A percentile compares a stretch with the other conserved stretches of the same genome.
Evolutionary conservation across 805 yeast species (phyloP).

Genomic region (Monosporozyma servazzii): DNA sequence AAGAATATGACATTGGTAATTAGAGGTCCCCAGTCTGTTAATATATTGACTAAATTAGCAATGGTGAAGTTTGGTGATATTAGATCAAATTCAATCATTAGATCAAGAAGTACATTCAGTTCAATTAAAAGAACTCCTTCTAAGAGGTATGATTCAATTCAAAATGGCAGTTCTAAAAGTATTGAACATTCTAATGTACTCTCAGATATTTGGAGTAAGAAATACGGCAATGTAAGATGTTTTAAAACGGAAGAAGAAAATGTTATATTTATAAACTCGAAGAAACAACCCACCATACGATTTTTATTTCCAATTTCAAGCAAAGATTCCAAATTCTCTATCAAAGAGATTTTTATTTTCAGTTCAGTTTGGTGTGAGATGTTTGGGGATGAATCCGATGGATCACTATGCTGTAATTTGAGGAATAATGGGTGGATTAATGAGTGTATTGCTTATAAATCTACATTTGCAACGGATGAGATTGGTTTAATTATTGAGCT

Average conservation of each 20-base stretch:
- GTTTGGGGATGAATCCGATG: constrained; percentile 53
- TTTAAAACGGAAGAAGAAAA: constrained; percentile 16
- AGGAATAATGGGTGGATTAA: constrained; percentile 30
- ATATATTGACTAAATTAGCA: constrained; percentile 45
- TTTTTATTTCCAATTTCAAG: constrained; percentile 37
- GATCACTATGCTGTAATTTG: constrained; percentile 39
- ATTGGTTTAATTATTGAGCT: constrained; percentile 42
- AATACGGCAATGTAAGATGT: constrained; percentile 12
- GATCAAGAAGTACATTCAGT: constrained; percentile 5
- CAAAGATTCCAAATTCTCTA: constrained; percentile 7
- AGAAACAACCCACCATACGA: constrained; percentile 33
- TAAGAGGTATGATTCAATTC: not conserved
- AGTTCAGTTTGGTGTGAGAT: constrained; percentile 44
- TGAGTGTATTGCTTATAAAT: constrained; percentile 35
- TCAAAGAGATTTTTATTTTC: constrained; percentile 25
- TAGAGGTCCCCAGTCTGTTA: constrained; percentile 58
- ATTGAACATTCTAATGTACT: constrained; percentile 15
- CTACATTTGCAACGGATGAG: constrained; percentile 31
- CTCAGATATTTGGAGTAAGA: constrained; percentile 12
- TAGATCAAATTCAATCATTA: constrained; percentile 2
- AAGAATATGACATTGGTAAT: constrained; percentile 49
- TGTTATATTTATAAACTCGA: constrained; percentile 33
- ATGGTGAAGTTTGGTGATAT: constrained; percentile 35
- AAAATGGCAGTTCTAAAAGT: not conserved
- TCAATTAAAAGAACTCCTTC: constrained; percentile 4